Conservation (phyloP, 1,284 basidiomycete genomes). For the Bondarzewia mesenterica region DNA sequence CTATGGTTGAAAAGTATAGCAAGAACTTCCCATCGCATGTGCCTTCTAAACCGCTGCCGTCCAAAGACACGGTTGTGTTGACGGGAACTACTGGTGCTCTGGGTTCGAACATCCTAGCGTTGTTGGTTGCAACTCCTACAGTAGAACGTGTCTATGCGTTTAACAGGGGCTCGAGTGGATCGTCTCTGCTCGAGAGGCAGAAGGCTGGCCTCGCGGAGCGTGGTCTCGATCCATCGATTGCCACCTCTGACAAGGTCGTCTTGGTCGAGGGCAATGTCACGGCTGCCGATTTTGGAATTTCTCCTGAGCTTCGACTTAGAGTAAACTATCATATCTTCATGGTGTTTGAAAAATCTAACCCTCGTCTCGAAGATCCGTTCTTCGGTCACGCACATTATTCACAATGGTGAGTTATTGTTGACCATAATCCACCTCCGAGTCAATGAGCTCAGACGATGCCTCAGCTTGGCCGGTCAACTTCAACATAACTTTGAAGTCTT, state of each 20-base stretch:
- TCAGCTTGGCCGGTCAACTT: conserved; percentile 1
- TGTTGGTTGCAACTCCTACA: neutral
- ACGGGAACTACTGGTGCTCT: neutral
- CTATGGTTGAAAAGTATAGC: conserved; percentile 18
- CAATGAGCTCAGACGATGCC: neutral
- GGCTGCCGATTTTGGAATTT: conserved; percentile 16
- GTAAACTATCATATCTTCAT: neutral
- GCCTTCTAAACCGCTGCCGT: conserved; percentile 21
- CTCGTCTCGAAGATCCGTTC: neutral
- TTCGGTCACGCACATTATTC: neutral
- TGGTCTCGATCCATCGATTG: conserved; percentile 16
- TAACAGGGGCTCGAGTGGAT: conserved; percentile 17
- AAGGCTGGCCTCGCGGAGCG: conserved; percentile 16
- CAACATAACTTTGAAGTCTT: neutral
- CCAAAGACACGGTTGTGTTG: neutral
- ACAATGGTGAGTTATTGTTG: neutral
- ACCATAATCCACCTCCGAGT: neutral
- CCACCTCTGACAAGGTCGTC: conserved; percentile 18
- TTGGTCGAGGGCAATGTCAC: conserved; percentile 21
- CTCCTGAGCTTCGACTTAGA: conserved; percentile 15
- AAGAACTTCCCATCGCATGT: conserved; percentile 16
- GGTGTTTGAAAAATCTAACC: no score
- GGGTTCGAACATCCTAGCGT: neutral
- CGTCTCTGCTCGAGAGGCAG: conserved; percentile 18
- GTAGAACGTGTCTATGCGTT: conserved; percentile 22